These are phyloP conservation scores for Hemileia vastatrix DNA, from an alignment of 1,284 basidiomycete genomes.

Conservation along the genomic window DNA sequence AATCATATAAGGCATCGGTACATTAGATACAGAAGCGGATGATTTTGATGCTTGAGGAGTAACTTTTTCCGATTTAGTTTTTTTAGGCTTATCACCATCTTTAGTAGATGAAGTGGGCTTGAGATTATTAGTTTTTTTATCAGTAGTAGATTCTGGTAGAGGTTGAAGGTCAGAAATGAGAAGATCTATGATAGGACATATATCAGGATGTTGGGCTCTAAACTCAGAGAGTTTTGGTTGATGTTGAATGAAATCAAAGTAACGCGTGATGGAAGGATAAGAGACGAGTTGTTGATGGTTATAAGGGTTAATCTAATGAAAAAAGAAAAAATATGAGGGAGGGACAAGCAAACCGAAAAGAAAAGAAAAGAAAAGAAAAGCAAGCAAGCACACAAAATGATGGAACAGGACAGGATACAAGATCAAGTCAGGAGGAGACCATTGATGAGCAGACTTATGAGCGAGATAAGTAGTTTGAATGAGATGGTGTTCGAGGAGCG, in stretches of 20 bases:
- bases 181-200: conserved; percentile 45
- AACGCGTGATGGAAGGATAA: conserved; percentile 74
- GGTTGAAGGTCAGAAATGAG: conserved; percentile 61
- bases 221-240: conserved; percentile 45
- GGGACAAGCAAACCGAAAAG: too few species aligned
- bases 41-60: conserved; percentile 45
- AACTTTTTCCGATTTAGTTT: conserved; percentile 25
- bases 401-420: too few species aligned
- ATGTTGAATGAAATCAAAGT: conserved; percentile 81
- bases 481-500: too few species aligned
- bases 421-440: too few species aligned
- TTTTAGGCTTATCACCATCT: conserved; percentile 7
- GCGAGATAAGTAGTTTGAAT: too few species aligned
- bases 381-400: too few species aligned
- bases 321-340: too few species aligned
- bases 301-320: too few species aligned
- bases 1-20: conserved; percentile 82
- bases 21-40: conserved; percentile 55
- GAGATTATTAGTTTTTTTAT: conserved; percentile 52
- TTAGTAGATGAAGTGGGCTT: conserved; percentile 31
- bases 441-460: too few species aligned
- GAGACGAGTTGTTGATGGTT: too few species aligned
- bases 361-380: too few species aligned
- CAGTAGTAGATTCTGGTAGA: conserved; percentile 52
- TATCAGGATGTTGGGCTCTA: conserved; percentile 48